These are phyloP conservation scores for Cladosporium sphaerospermum DNA, from an alignment of 2,329 filamentous ascomycete species.

Conservation along the genomic window DNA sequence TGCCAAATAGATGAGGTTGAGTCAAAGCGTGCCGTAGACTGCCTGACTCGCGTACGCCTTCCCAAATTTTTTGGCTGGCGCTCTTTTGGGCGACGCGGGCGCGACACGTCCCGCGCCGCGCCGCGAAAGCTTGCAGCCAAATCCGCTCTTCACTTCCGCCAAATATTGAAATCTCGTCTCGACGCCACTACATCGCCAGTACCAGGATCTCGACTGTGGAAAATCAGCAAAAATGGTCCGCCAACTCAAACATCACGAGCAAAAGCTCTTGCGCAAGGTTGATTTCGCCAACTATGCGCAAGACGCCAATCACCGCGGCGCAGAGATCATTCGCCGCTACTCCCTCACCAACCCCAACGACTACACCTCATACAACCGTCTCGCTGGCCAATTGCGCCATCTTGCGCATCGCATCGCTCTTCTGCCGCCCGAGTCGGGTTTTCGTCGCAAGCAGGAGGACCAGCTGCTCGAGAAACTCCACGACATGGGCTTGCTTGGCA, in stretches of 20 bases:
- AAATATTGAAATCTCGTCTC: slow-evolving; percentile 10
- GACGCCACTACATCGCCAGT: slow-evolving; percentile 9
- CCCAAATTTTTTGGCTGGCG: slow-evolving; percentile 5
- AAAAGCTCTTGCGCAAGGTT: slow-evolving; percentile 84
- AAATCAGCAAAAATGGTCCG: slow-evolving; percentile 64
- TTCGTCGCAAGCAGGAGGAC: slow-evolving; percentile 77
- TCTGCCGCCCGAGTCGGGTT: slow-evolving; percentile 69
- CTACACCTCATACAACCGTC: slow-evolving; percentile 54
- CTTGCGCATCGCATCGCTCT: slow-evolving; percentile 82
- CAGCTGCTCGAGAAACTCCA: slow-evolving; percentile 86
- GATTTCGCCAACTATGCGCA: slow-evolving; percentile 83
- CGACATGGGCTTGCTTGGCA: slow-evolving; percentile 80
- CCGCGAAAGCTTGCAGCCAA: slow-evolving; percentile 1
- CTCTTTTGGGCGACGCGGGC: too few relatives aligned
- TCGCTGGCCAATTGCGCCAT: slow-evolving; percentile 65
- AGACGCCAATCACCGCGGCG: slow-evolving; percentile 80
- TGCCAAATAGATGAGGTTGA: slow-evolving; percentile 1
- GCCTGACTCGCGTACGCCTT: background rate
- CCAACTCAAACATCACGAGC: slow-evolving; percentile 94
- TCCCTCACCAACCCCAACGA: slow-evolving; percentile 85
- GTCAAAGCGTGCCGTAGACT: slow-evolving; percentile 1
- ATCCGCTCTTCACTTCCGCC: background rate
- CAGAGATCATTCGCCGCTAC: slow-evolving; percentile 74
- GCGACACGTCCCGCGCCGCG: background rate
- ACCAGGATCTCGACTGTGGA: background rate